Evolutionary conservation across 495 filamentous ascomycete species (phyloP).

Genomic region (Corynascus novoguineensis): DNA sequence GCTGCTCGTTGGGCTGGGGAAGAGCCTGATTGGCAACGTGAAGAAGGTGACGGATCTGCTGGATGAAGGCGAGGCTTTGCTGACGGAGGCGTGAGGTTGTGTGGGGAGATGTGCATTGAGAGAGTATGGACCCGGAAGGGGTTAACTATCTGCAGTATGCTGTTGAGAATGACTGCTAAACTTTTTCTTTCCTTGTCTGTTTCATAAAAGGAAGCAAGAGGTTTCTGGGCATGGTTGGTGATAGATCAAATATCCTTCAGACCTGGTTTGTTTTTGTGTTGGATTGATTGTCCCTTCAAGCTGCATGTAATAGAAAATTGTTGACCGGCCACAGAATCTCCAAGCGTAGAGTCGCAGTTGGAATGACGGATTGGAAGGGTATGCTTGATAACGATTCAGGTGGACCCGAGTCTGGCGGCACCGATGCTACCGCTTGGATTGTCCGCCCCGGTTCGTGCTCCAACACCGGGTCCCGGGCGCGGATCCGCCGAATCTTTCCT

Average conservation of each 20-base stretch:
- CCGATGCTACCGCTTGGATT: no score
- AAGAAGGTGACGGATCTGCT: slow-evolving; percentile 75
- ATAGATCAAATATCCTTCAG: not conserved
- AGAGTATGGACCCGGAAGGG: not conserved
- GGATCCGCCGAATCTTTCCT: no score
- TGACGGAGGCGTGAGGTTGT: slow-evolving; percentile 53
- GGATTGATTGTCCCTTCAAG: no score
- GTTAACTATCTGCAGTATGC: not conserved
- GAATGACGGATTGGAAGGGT: no score
- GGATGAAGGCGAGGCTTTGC: slow-evolving; percentile 89
- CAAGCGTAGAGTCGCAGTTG: no score
- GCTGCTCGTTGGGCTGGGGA: slow-evolving; percentile 81
- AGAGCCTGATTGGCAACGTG: slow-evolving; percentile 78
- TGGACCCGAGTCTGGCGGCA: no score
- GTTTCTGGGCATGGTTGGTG: not conserved
- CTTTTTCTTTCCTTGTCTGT: not conserved
- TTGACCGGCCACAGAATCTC: no score
- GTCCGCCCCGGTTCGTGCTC: no score
- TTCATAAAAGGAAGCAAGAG: not conserved
- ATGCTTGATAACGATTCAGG: no score
- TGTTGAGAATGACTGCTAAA: not conserved
- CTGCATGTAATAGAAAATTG: no score
- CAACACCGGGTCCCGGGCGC: no score
- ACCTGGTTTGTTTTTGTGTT: no score
- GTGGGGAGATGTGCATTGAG: not conserved